A percentile compares a stretch with the other conserved stretches of the same genome.
phyloP scores from a whole-genome alignment of 164 flowering plant genomes.

The Magnolia officinalis region DNA sequence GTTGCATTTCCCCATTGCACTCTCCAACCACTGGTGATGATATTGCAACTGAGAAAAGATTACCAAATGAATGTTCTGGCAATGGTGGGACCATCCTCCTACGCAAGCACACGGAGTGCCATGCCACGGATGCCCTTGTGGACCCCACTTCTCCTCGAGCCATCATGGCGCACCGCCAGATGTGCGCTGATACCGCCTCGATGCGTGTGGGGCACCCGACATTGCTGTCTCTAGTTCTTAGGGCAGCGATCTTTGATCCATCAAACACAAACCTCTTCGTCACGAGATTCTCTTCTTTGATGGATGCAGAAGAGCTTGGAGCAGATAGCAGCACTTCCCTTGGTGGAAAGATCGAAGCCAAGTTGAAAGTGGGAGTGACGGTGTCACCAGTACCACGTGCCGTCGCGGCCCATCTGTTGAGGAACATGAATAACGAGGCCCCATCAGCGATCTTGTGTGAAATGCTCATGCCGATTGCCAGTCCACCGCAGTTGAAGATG shows the following conservation, averaged over 20 bases:
- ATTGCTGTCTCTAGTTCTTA: slow-evolving; percentile 18
- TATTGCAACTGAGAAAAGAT: slow-evolving; percentile 8
- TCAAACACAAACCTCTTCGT: slow-evolving; percentile 48
- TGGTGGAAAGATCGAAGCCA: slow-evolving; percentile 11
- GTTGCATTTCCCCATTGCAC: background rate
- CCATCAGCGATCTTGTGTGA: slow-evolving; percentile 50
- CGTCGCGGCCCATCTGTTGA: slow-evolving; percentile 39
- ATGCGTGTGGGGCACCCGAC: slow-evolving; percentile 34
- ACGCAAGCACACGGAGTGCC: slow-evolving; percentile 29
- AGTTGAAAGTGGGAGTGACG: background rate
- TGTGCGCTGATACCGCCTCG: slow-evolving; percentile 42
- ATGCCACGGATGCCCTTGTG: background rate
- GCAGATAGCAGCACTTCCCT: background rate
- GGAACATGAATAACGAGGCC: slow-evolving; percentile 27
- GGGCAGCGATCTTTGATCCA: slow-evolving; percentile 27
- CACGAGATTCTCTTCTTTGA: slow-evolving; percentile 8
- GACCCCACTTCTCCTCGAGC: background rate
- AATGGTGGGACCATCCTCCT: slow-evolving; percentile 23
- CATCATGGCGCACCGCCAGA: slow-evolving; percentile 38
- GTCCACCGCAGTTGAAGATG: slow-evolving; percentile 51
- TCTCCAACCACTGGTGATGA: background rate
- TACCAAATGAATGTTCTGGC: slow-evolving; percentile 24
- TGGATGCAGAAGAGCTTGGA: background rate
- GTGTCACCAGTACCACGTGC: slow-evolving; percentile 18
- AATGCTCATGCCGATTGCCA: slow-evolving; percentile 44